Evolutionary conservation across 495 filamentous ascomycete species (phyloP).

Genomic region (Aspergillus conjunctus): DNA sequence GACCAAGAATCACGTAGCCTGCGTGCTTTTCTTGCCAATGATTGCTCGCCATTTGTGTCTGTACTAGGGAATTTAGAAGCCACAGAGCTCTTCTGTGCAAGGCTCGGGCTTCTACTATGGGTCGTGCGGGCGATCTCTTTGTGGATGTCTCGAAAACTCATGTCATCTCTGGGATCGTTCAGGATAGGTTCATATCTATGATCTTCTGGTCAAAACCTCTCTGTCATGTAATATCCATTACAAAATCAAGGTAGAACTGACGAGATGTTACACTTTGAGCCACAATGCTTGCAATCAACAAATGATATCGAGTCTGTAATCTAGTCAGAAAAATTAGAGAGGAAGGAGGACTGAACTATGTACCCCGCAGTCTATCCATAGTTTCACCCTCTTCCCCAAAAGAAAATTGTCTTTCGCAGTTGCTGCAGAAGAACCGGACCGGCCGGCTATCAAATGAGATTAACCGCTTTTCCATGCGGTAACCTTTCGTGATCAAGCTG

Average conservation of each 20-base stretch:
- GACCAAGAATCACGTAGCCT: constrained; percentile 34
- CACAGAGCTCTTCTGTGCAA: constrained; percentile 23
- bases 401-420: constrained; percentile 30
- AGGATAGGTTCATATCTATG: constrained; percentile 28
- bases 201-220: constrained; percentile 8
- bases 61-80: constrained; percentile 19
- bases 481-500: constrained; percentile 38
- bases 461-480: constrained; percentile 35
- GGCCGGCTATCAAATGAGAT: constrained; percentile 31
- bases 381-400: constrained; percentile 24
- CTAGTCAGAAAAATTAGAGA: constrained; percentile 12
- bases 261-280: constrained; percentile 30
- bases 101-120: constrained; percentile 28
- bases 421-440: constrained; percentile 30
- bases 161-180: constrained; percentile 28
- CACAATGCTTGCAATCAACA: constrained; percentile 30
- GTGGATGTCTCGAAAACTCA: constrained; percentile 23
- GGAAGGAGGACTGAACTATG: neutral
- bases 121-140: constrained; percentile 19
- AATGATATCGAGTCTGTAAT: constrained; percentile 21
- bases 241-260: constrained; percentile 14
- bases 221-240: neutral
- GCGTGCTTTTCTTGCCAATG: constrained; percentile 22
- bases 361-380: constrained; percentile 27
- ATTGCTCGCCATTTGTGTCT: constrained; percentile 19